These are phyloP conservation scores for Chalaropsis thielavioides DNA, from an alignment of 2,329 filamentous ascomycete genomes.

Conservation along the genomic window DNA sequence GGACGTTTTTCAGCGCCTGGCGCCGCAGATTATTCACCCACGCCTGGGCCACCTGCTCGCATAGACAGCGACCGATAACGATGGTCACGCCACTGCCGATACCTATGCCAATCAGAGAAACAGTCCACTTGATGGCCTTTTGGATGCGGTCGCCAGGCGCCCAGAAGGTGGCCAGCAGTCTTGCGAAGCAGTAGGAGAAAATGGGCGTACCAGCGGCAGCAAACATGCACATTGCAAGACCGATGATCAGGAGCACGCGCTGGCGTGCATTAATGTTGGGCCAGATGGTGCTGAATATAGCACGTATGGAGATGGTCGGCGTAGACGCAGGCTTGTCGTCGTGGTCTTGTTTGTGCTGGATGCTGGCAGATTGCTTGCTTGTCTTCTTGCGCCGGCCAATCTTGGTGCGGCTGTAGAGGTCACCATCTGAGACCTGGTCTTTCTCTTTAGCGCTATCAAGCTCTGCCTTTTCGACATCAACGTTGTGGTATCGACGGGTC, in stretches of 20 bases:
- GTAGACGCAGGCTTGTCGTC: background rate
- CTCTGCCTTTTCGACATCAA: background rate
- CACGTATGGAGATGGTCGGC: constrained; percentile 4
- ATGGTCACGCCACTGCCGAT: constrained; percentile 49
- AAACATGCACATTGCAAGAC: constrained; percentile 45
- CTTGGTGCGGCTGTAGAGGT: background rate
- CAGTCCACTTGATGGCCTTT: constrained; percentile 49
- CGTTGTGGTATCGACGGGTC: background rate
- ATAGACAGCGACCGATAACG: constrained; percentile 53
- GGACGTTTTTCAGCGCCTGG: constrained; percentile 51
- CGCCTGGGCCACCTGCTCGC: constrained; percentile 55
- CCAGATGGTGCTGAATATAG: constrained; percentile 55
- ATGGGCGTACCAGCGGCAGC: constrained; percentile 55
- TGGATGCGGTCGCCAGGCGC: constrained; percentile 33
- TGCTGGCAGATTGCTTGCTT: background rate
- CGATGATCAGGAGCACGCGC: constrained; percentile 42
- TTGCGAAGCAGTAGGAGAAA: constrained; percentile 64
- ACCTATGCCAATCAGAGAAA: constrained; percentile 54
- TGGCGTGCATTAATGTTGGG: constrained; percentile 41
- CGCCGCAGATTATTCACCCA: constrained; percentile 64
- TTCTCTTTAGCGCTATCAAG: background rate
- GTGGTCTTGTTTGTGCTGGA: background rate
- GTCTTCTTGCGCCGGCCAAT: background rate
- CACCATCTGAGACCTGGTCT: too few species aligned
- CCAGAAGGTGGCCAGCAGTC: constrained; percentile 58